Conservation (phyloP, 2,329 filamentous ascomycete genomes). For the Cercospora sp. region DNA sequence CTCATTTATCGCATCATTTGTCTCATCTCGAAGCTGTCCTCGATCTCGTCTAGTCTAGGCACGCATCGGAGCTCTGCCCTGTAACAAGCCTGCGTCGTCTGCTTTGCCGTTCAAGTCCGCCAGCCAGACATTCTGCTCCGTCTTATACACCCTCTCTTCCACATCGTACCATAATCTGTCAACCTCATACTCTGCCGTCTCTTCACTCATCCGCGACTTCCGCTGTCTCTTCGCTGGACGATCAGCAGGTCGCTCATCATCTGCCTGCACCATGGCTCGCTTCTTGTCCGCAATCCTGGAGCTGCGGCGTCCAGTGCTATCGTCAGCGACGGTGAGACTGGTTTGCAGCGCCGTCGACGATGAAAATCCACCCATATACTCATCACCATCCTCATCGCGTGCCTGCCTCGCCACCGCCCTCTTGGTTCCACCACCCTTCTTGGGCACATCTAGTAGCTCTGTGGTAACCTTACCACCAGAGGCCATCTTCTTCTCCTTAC, state of each 20-base stretch:
- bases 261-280: background rate
- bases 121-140: background rate
- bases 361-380: background rate
- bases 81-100: background rate
- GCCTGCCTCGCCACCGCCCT: background rate
- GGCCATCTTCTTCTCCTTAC: background rate
- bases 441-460: background rate
- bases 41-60: background rate
- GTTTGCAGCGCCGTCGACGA: background rate
- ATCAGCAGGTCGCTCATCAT: rapidly evolving
- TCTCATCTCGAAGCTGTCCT: background rate
- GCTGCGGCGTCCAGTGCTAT: background rate
- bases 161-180: background rate
- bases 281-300: background rate
- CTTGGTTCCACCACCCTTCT: background rate
- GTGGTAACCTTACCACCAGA: background rate
- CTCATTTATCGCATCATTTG: background rate
- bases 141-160: background rate
- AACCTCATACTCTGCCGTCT: background rate
- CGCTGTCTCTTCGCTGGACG: background rate
- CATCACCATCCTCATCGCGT: background rate
- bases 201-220: background rate
- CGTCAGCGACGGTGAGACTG: background rate
- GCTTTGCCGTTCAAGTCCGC: background rate
- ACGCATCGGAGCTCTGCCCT: background rate